phyloP scores from a whole-genome alignment of 2,329 filamentous ascomycete genomes.

The Trichoderma pleuroti region DNA sequence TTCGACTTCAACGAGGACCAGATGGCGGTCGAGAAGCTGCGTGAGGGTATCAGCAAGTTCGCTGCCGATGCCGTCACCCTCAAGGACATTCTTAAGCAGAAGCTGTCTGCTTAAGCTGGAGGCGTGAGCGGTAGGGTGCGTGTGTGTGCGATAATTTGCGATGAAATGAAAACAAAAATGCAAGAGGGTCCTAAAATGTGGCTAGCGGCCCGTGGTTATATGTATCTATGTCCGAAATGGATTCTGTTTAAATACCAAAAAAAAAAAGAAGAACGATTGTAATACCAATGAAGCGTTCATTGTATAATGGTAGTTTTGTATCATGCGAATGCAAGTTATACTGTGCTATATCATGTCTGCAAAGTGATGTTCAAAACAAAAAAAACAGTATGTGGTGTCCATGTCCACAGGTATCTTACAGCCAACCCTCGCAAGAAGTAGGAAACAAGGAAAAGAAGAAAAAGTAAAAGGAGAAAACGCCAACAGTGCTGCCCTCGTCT shows the following conservation, averaged over 20 bases:
- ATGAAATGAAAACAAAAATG: slow-evolving; percentile 7
- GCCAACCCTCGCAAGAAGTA: background rate
- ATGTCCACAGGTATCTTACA: background rate
- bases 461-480: background rate
- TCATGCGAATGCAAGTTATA: background rate
- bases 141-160: background rate
- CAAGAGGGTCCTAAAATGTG: slow-evolving; percentile 13
- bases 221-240: slow-evolving; percentile 2
- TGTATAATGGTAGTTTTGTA: background rate
- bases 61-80: slow-evolving; percentile 92
- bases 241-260: background rate
- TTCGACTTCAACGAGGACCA: slow-evolving; percentile 99
- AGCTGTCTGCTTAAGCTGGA: slow-evolving; percentile 56
- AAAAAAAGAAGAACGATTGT: background rate
- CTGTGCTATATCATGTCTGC: background rate
- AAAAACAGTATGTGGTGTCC: background rate
- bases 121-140: background rate
- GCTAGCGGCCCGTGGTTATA: slow-evolving; percentile 4
- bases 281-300: background rate
- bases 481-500: background rate
- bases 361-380: background rate
- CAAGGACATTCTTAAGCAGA: slow-evolving; percentile 86
- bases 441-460: background rate
- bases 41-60: slow-evolving; percentile 99
- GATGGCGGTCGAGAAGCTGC: slow-evolving; percentile 99